Conservation (phyloP, 495 filamentous ascomycete genomes). For the Aspergillus mulundensis region DNA sequence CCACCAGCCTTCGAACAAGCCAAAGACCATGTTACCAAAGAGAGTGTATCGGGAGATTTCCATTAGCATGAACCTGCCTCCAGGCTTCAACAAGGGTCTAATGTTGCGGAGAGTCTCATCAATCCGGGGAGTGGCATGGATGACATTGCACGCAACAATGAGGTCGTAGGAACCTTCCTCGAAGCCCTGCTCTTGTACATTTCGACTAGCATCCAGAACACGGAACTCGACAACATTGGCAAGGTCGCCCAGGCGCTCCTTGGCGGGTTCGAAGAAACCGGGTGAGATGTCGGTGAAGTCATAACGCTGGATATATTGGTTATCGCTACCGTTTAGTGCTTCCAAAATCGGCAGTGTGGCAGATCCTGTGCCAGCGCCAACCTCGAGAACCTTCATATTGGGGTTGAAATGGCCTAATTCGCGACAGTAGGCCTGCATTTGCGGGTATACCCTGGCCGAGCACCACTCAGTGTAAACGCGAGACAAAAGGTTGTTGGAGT, state of each 20-base stretch:
- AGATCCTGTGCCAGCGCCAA: conserved; percentile 8
- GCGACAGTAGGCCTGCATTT: conserved; percentile 7
- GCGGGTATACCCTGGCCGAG: conserved; percentile 1
- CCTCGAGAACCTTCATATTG: conserved; percentile 3
- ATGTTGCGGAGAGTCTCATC: conserved; percentile 8
- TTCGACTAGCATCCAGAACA: conserved; percentile 4
- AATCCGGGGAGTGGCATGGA: conserved; percentile 8
- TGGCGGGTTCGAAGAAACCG: conserved; percentile 12
- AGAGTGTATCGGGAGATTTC: conserved; percentile 3
- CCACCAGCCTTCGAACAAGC: conserved; percentile 12
- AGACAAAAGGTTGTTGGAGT: conserved; percentile 1
- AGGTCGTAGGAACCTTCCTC: conserved; percentile 9
- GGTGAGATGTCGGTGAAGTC: conserved; percentile 10
- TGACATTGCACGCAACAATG: conserved; percentile 11
- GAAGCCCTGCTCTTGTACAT: conserved; percentile 9
- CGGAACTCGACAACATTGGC: conserved; percentile 10
- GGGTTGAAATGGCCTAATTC: conserved; percentile 6
- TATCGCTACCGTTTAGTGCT: conserved; percentile 1
- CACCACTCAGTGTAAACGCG: conserved; percentile 7
- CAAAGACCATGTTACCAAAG: conserved; percentile 5
- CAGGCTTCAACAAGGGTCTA: conserved; percentile 6
- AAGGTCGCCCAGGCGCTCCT: conserved; percentile 5
- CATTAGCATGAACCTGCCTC: conserved; percentile 13
- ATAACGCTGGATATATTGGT: background rate
- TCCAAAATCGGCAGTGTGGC: conserved; percentile 6